Conservation (phyloP, 2,329 filamentous ascomycete genomes). For the Colletotrichum lindemuthianum region DNA sequence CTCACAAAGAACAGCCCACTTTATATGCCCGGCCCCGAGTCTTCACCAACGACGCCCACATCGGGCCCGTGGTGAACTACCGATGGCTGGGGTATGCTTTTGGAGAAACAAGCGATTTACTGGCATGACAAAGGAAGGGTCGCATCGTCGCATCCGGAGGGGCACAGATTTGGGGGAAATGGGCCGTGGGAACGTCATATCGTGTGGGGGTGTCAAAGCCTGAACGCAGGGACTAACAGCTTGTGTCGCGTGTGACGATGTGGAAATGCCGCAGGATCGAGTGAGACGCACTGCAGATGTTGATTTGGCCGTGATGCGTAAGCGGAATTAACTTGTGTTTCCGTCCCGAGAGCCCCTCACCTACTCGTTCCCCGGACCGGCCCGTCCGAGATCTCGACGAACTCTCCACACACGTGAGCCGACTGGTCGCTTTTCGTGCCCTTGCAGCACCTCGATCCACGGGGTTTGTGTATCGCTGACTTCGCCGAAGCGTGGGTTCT, state of each 20-base stretch:
- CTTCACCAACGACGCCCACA: not conserved
- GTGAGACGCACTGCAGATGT: not conserved
- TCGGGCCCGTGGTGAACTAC: constrained; percentile 16
- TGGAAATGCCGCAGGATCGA: not conserved
- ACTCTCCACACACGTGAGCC: constrained; percentile 73
- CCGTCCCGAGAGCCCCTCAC: not conserved
- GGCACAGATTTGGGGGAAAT: constrained; percentile 9
- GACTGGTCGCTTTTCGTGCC: constrained; percentile 64
- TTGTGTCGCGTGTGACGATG: not conserved
- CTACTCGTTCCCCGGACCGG: constrained; percentile 30
- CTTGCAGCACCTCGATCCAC: constrained; percentile 69
- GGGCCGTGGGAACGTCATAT: constrained; percentile 16
- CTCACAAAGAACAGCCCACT: too few species aligned
- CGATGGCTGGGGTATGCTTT: constrained; percentile 4
- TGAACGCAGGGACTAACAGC: constrained; percentile 3
- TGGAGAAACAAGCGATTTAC: constrained; percentile 33
- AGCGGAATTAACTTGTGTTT: not conserved
- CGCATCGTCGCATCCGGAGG: not conserved
- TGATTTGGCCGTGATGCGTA: constrained; percentile 6
- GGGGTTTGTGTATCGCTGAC: constrained; percentile 50
- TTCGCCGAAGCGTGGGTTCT: constrained; percentile 38
- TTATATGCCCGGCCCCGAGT: too few species aligned
- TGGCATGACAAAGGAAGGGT: constrained; percentile 35
- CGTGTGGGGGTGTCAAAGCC: constrained; percentile 14
- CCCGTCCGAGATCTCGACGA: constrained; percentile 67